These are phyloP conservation scores for Cornus suecica DNA, from an alignment of 148 eudicot species.

Conservation along the genomic window DNA sequence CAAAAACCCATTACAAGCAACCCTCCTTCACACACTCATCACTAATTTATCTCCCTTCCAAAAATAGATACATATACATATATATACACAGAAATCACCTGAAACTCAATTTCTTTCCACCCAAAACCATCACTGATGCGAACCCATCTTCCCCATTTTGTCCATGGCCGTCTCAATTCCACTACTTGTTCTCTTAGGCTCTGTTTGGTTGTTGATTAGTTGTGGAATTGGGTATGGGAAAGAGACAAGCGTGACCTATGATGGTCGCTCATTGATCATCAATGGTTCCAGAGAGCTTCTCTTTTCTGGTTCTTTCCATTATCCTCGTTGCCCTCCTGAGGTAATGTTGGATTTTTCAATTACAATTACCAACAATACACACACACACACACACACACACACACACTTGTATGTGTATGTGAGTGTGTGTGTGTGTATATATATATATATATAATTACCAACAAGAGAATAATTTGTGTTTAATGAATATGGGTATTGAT, in stretches of 20 bases:
- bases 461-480: too few species aligned
- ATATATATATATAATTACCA: too few species aligned
- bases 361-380: not conserved
- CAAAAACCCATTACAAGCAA: not conserved
- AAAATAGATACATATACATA: not conserved
- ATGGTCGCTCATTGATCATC: conserved; percentile 39
- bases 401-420: too few species aligned
- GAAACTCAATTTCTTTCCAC: not conserved
- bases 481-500: not conserved
- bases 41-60: not conserved
- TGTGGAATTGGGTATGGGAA: not conserved
- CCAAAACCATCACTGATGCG: not conserved
- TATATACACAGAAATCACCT: not conserved
- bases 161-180: not conserved
- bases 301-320: conserved; percentile 55
- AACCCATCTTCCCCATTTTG: not conserved
- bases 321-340: conserved; percentile 41
- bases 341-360: conserved; percentile 21
- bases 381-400: too few species aligned
- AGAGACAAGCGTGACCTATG: conserved; percentile 30
- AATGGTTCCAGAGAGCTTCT: conserved; percentile 39
- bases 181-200: conserved; percentile 1
- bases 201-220: not conserved
- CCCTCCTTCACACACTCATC: not conserved
- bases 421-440: too few species aligned